Percentiles rank a stretch among this genome's conserved stretches.
phyloP scores from a whole-genome alignment of 1,284 basidiomycete species.

The Meripilus lineatus region DNA sequence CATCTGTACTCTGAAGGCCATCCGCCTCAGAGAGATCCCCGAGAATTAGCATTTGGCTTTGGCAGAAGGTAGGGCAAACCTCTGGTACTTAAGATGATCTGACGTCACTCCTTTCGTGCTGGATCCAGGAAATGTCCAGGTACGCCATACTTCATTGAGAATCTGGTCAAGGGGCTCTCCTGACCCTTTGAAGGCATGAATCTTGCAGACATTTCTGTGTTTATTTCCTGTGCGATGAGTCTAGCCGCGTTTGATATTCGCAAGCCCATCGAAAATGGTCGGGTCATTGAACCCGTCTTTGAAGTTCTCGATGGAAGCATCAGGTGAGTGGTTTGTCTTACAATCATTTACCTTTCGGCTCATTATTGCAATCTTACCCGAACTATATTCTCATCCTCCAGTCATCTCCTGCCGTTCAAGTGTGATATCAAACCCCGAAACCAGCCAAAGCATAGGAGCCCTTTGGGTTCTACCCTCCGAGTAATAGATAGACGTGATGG shows the following conservation, averaged over 20 bases:
- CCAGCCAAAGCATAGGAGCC: not conserved
- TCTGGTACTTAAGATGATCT: no score
- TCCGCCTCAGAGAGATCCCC: conserved; percentile 7
- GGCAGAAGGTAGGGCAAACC: conserved; percentile 4
- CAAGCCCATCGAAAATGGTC: conserved; percentile 4
- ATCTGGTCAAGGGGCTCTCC: no score
- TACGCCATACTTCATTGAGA: no score
- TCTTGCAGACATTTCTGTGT: conserved; percentile 19
- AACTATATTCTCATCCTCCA: not conserved
- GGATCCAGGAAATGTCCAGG: not conserved
- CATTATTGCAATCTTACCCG: not conserved
- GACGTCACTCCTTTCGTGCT: no score
- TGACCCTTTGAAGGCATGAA: no score
- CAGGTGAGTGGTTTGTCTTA: no score
- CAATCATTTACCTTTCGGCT: not conserved
- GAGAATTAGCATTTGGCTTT: not conserved
- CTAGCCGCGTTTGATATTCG: conserved; percentile 17
- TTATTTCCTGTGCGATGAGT: conserved; percentile 15
- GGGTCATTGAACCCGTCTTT: not conserved
- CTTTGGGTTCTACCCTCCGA: no score
- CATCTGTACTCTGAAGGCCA: conserved; percentile 1
- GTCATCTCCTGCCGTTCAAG: conserved; percentile 12
- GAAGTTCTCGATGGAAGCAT: conserved; percentile 1
- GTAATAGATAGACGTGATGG: no score
- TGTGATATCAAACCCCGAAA: conserved; percentile 10